Evolutionary conservation across 2,329 filamentous ascomycete species (phyloP).

Genomic region (Aureobasidium musti): DNA sequence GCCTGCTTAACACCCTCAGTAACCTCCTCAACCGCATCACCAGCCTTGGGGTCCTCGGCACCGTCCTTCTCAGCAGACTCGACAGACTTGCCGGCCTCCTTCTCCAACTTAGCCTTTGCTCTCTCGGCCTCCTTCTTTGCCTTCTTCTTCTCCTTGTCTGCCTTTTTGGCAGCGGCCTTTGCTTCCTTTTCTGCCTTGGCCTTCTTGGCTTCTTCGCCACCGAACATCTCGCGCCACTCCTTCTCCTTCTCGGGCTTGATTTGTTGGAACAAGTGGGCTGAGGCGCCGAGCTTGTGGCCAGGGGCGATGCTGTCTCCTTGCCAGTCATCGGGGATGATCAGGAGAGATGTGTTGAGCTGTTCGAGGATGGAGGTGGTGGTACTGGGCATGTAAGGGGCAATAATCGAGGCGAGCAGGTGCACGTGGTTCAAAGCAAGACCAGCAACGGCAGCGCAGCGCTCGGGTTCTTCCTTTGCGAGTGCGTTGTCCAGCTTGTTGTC

Average conservation of each 20-base stretch:
- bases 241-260: constrained; percentile 81
- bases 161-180: constrained; percentile 59
- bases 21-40: constrained; percentile 48
- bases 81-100: constrained; percentile 62
- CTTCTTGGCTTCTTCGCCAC: constrained; percentile 66
- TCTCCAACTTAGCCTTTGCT: constrained; percentile 49
- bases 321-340: constrained; percentile 59
- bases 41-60: constrained; percentile 40
- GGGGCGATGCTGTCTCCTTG: constrained; percentile 60
- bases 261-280: constrained; percentile 76
- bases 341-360: constrained; percentile 62
- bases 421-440: constrained; percentile 82
- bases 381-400: constrained; percentile 83
- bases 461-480: constrained; percentile 60
- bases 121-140: constrained; percentile 65
- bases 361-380: constrained; percentile 72
- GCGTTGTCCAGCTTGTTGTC: constrained; percentile 63
- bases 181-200: constrained; percentile 69
- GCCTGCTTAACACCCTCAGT: constrained; percentile 50
- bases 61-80: constrained; percentile 76
- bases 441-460: constrained; percentile 63
- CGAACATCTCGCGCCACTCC: constrained; percentile 78
- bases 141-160: constrained; percentile 65
- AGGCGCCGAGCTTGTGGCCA: constrained; percentile 78
- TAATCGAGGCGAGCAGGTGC: constrained; percentile 74